Base-by-base conservation (phyloP, 1,139 yeast species). In the Pichia sp. region DNA sequence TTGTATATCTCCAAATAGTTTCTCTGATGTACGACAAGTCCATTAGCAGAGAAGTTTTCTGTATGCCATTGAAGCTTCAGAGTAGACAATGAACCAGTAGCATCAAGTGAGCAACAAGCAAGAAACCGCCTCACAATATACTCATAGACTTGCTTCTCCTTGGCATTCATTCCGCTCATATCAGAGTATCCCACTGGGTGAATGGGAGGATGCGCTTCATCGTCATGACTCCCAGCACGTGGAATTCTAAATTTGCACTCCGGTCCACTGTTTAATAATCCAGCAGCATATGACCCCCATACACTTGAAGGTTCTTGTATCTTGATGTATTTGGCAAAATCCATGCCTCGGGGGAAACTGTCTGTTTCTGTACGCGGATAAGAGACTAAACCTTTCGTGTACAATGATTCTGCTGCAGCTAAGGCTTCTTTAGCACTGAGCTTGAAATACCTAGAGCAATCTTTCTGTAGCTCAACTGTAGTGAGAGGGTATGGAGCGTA, bases 351-450 rank as follows among this genome's bases (percentile, higher is more conserved):
- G 2, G 95, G 96, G 51, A 84, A 93, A 22, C 64, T 72, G 56
- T 93, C 96, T 0, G 99, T 93, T 56, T 93, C 99, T 0, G 99
- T 93, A 64, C 99, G 81, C 3, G 99, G 99, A 53, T 93, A 93
- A 0, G 96, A 87, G 4, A 93, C 66, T 51, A 75, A 85, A 0
- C 98, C 98, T 37, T 72, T 67, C 40, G 82, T 87, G 55, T 93
- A 93, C 20, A 93, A 66, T 45, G 72, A 73, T 59, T 93, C 98
- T 0, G 99, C 97, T 0, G 81, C 74, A 39, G 77, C 86, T 50
- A 91, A 63, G 1, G 96, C 77, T 32, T 71, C 71, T 51, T 88
- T 88, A 1, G 98, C 93, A 51, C 86, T 74, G 68, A 86, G 64
- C 47, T 77, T 81, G 52, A 88, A 76, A 48, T 64, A 73, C 29